Percentiles rank a stretch among this genome's conserved stretches.
Evolutionary conservation across 371 early-diverging fungal genomes (phyloP).

Genomic region (Mortierella sp.): DNA sequence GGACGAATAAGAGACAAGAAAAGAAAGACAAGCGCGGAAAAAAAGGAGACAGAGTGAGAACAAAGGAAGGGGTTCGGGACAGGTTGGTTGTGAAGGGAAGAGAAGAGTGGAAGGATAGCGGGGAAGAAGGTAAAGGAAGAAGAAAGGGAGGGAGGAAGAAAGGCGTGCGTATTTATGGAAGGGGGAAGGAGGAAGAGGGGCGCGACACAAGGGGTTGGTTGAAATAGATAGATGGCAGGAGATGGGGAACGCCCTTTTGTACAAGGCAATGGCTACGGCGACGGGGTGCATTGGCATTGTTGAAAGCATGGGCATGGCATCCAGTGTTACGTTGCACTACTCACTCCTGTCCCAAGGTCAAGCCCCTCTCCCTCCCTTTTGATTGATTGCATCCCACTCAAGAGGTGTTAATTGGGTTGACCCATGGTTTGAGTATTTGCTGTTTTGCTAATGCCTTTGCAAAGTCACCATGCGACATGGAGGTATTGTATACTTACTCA

Average conservation of each 20-base stretch:
- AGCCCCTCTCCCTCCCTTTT: not conserved
- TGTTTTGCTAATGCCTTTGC: not conserved
- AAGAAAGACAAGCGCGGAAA: not conserved
- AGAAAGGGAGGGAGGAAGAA: not conserved
- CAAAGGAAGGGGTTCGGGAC: not conserved
- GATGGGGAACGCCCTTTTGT: not conserved
- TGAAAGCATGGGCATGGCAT: not conserved
- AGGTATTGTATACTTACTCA: not conserved
- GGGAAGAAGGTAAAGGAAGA: not conserved
- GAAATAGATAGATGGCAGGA: not conserved
- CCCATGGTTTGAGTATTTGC: not conserved
- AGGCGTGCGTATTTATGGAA: conserved; percentile 20
- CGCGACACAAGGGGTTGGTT: not conserved
- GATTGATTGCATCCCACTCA: not conserved
- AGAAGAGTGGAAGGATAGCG: not conserved
- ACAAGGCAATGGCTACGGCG: not conserved
- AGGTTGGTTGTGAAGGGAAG: not conserved
- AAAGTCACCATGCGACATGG: conserved; percentile 7
- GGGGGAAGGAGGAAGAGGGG: conserved; percentile 7
- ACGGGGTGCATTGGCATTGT: not conserved
- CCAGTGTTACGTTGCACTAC: not conserved
- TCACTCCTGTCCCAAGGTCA: not conserved
- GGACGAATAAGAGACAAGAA: conserved; percentile 4
- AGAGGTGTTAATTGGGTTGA: not conserved
- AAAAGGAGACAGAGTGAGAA: not conserved